Base-by-base conservation (phyloP, 2,329 filamentous ascomycete genomes). In the Aspergillus ibericus region DNA sequence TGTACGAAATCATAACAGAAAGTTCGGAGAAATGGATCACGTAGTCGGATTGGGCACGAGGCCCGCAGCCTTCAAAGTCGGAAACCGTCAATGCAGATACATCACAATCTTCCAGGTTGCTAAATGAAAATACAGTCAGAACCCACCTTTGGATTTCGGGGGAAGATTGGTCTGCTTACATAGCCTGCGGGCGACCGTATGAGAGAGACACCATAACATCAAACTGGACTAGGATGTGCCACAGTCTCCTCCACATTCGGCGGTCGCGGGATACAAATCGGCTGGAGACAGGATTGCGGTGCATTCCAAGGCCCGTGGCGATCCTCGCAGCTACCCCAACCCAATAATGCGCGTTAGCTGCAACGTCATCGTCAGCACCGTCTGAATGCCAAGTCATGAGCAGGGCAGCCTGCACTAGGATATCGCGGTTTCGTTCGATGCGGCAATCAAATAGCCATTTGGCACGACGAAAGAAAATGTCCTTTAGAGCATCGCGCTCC, bases 321-420 rank as follows among this genome's bases (percentile, higher is more conserved):
- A 80, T 82, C 5, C 82, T 76, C 16, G 77, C 76, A 5, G 82
- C 83, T 3, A 82, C 75, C 2, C 83, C 83, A 6, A 84, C 75
- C 82, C 82, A 85, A 59, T 78, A 73, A 61, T 77, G 83, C 15
- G 80, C 78, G 62, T 85, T 84, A 38, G 81, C 80, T 4, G 81
- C 73, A 6, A 84, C 79, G 66, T 84, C 82, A 61, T 85, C 83
- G 22, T 82, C 80, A 13, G 80, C 78, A 8, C 69, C 70, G 50
- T 85, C 81, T 1, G 81, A 80, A 61, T 83, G 80, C 83, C 83
- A 85, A 2, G 82, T 84, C 53, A 85, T 64, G 1, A 85, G 75
- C 20, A 85, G 70, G 1, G 82, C 81, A 3, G 80, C 80, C 66
- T 85, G 83, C n/a, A 85, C 76, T 51, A 84, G 74, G 32, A 79